Evolutionary conservation across 106 monocot species (phyloP), one percentile per base, ranked within the genome.

Genomic region (Acorus calamus): DNA sequence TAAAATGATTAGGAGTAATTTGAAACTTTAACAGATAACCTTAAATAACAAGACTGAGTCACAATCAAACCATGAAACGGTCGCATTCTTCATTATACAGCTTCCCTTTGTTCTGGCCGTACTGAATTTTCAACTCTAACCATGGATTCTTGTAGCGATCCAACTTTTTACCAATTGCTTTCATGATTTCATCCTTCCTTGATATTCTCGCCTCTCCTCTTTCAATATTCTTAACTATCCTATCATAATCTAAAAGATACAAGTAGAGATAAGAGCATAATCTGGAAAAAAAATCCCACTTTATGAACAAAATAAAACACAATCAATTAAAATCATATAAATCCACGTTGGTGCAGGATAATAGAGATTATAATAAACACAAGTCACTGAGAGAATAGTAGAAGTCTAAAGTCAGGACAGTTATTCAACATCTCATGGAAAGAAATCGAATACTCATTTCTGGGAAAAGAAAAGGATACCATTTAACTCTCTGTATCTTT

Each of bases 51-150:
- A 28, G 28, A 28, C 28, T 28, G 28, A 28, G 28, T 28, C 28
- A 28, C 62, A 53, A 65, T 46, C 56, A 53, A 61, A 94, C 94
- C 94, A 94, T 87, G 76, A 94, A 94, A 14, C 94, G 84, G 52
- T 94, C 94, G 62, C 89, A 90, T 72, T 94, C 94, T 78, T 94
- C 94, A 78, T 90, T 94, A 64, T 94, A 94, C 46, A 94, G 46
- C 71, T 94, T 94, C 41, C 94, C 89, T 56, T 94, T 94, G 77
- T 94, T 94, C 61, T 94, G 94, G 7, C 89, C 94, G 74, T 94
- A 94, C 65, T 94, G 94, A 73, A 94, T 84, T 71, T 94, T 94
- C 78, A 94, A 78, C 63, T 94, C 94, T 50, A 90, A 60, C 94
- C 89, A 94, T 60, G 94, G 90, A 55, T 94, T 87, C 76, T 90